Base-by-base conservation (phyloP, 306 rosid genomes). In the Gleditsia sinensis region DNA sequence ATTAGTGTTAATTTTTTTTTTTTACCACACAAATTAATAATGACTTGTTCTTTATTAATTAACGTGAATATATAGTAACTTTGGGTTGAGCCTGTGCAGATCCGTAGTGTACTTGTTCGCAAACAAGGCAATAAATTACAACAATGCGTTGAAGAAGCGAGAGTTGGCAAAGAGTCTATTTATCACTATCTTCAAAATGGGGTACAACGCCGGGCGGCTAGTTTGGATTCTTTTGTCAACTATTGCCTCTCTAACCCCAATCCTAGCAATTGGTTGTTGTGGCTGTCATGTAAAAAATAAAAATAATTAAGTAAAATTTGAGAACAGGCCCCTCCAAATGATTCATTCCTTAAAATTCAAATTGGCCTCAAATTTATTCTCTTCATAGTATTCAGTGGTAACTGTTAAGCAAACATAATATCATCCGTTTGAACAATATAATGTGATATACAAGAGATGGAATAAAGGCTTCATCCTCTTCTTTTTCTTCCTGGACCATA, bases 181-280 rank as follows among this genome's bases (percentile, higher is more conserved):
- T 49, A 8, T 49, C 55, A 49, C 19, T 25, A 19, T 17, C 55
- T 19, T 49, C 25, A 19, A 17, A 17, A 7, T 6, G 46, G 21
- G 0, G 60, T 54, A 24, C 7, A 16, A 46, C 21, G 21, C 53
- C 4, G 53, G 53, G n/a, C 25, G 32, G 32, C 32, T 3, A 23
- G 17, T 24, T 80, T 80, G 67, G 36, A 67, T 74, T 58, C 76
- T 14, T 46, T 53, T 51, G 76, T 75, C 69, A 77, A 74, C 73
- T 49, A 34, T 5, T 49, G 55, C 75, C 64, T 19, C 69, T 32
- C 28, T 20, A 9, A 11, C 28, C 36, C 33, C 24, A n/a, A n/a
- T 27, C 21, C 12, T 3, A 34, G 6, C n/a, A 23, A 28, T 3
- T 46, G 20, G 39, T 9, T 30, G 7, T 13, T 51, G 13, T 27